phyloP scores from a whole-genome alignment of 2,329 filamentous ascomycete genomes.

The Botrytis aclada region DNA sequence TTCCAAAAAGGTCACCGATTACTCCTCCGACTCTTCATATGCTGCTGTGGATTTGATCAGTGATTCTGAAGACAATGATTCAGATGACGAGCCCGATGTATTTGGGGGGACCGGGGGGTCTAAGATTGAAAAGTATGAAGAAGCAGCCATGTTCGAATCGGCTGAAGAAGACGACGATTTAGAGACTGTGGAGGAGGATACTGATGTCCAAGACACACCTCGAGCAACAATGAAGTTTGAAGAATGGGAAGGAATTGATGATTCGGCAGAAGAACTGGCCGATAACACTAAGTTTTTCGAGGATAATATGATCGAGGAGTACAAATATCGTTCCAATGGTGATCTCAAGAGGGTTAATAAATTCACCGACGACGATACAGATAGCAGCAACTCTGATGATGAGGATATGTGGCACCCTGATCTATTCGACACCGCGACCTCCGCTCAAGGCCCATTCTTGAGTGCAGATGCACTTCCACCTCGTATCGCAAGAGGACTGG shows the following conservation, averaged over 20 bases:
- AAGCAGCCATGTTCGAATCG: constrained; percentile 58
- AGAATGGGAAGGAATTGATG: constrained; percentile 14
- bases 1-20: constrained; percentile 43
- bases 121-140: constrained; percentile 12
- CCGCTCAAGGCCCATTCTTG: constrained; percentile 2
- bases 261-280: background rate
- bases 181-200: constrained; percentile 2
- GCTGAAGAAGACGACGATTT: constrained; percentile 39
- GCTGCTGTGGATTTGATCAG: constrained; percentile 76
- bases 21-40: constrained; percentile 65
- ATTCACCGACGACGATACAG: background rate
- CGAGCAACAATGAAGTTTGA: background rate
- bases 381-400: constrained; percentile 2
- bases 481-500: constrained; percentile 12
- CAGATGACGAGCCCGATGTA: constrained; percentile 62
- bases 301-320: background rate
- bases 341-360: background rate
- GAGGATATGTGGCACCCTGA: constrained; percentile 15
- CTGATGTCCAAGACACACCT: constrained; percentile 2
- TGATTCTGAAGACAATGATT: constrained; percentile 61
- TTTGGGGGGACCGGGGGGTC: constrained; percentile 74
- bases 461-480: constrained; percentile 14
- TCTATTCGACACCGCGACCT: constrained; percentile 9
- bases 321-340: background rate
- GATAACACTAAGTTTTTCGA: background rate